Conservation (phyloP, 441 rosid genomes). For the Brassica hybrid region DNA sequence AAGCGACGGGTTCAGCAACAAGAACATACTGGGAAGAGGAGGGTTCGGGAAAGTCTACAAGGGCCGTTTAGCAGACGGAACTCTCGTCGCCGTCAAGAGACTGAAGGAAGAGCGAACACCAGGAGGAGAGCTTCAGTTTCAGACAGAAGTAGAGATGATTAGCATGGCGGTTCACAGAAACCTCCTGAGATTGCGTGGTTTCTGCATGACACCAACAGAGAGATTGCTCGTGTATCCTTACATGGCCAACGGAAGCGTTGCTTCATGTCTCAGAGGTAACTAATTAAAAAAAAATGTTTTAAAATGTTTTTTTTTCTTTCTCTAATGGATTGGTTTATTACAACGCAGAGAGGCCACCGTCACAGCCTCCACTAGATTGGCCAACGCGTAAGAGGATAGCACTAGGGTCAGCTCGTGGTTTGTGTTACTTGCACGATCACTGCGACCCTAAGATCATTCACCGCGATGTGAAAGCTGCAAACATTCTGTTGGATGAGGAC, state of each 20-base stretch:
- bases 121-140: conserved; percentile 94
- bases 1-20: conserved; percentile 85
- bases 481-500: conserved; percentile 82
- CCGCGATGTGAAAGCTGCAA: conserved; percentile 91
- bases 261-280: conserved; percentile 90
- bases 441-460: conserved; percentile 91
- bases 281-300: background rate
- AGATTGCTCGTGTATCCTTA: conserved; percentile 90
- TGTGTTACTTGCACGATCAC: conserved; percentile 86
- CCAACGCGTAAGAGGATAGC: conserved; percentile 75
- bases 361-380: conserved; percentile 89
- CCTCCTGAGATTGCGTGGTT: conserved; percentile 83
- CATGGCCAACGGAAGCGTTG: conserved; percentile 98
- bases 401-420: conserved; percentile 82
- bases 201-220: conserved; percentile 96
- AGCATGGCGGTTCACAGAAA: conserved; percentile 97
- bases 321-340: background rate
- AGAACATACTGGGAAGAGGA: conserved; percentile 91
- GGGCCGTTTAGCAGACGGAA: conserved; percentile 90
- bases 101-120: conserved; percentile 94
- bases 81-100: conserved; percentile 88
- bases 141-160: conserved; percentile 95
- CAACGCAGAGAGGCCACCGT: conserved; percentile 66
- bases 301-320: background rate
- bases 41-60: conserved; percentile 95